phyloP scores from a whole-genome alignment of 768 basidiomycete species.

The Psilocybe tampanensis region DNA sequence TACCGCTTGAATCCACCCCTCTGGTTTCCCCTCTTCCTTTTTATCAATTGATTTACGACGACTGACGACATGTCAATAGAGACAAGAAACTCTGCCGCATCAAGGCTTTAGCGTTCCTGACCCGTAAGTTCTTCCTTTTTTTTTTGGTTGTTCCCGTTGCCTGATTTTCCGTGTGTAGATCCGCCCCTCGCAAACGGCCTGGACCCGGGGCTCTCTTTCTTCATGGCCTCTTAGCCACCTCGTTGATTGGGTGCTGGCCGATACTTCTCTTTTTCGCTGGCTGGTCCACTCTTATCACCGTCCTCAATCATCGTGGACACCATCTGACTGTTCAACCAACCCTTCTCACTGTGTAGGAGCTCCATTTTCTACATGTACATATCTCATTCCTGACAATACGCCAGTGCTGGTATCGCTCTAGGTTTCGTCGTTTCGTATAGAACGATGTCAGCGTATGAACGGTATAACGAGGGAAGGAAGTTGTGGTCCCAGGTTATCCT shows the following conservation, averaged over 20 bases:
- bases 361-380: not conserved
- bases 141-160: not conserved
- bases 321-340: conserved; percentile 47
- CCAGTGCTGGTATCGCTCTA: conserved; percentile 60
- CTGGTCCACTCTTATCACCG: conserved; percentile 61
- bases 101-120: conserved; percentile 40
- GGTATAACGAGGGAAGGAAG: conserved; percentile 75
- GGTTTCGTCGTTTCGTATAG: conserved; percentile 77
- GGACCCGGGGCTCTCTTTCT: conserved; percentile 38
- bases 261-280: conserved; percentile 63
- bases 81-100: conserved; percentile 31
- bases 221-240: conserved; percentile 45
- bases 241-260: conserved; percentile 67
- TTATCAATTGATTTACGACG: not conserved
- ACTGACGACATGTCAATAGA: conserved; percentile 13
- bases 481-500: conserved; percentile 70
- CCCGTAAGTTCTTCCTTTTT: conserved; percentile 31
- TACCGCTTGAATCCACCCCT: conserved; percentile 6
- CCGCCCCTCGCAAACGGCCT: conserved; percentile 37
- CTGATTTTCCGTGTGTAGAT: conserved; percentile 24
- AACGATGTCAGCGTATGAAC: conserved; percentile 72
- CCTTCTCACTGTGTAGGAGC: conserved; percentile 67
- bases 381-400: too few relatives aligned
- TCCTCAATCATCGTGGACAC: conserved; percentile 51
- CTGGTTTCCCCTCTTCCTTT: conserved; percentile 17